phyloP scores from a whole-genome alignment of 2,329 filamentous ascomycete species.

The Alternaria arbusti region DNA sequence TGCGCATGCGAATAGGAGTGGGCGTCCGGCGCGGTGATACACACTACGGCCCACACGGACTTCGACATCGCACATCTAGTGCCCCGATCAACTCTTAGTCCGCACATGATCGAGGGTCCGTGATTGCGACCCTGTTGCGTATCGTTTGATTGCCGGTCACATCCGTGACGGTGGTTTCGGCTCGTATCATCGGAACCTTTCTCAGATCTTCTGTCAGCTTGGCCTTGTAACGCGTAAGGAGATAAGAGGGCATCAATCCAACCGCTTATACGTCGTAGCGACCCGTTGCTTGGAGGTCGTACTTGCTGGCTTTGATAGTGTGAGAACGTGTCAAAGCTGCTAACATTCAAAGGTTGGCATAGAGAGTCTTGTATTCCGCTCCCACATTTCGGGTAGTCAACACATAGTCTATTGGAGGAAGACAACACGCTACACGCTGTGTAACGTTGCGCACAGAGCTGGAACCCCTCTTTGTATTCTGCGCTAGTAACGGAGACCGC shows the following conservation, averaged over 20 bases:
- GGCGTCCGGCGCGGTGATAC: not conserved
- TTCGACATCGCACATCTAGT: not conserved
- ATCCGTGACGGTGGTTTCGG: not conserved
- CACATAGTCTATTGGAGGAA: not conserved
- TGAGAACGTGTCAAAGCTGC: not conserved
- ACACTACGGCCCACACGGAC: not conserved
- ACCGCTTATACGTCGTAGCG: not conserved
- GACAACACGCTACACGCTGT: not conserved
- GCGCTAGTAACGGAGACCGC: not conserved
- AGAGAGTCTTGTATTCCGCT: not conserved
- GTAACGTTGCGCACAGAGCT: not conserved
- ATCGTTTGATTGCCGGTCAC: not conserved
- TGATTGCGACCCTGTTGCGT: not conserved
- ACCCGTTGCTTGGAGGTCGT: not conserved
- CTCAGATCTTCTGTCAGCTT: not conserved
- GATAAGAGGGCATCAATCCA: not conserved
- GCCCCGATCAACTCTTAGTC: not conserved
- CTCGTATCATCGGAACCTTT: not conserved
- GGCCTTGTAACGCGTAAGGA: not conserved
- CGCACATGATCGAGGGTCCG: not conserved
- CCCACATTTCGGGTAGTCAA: not conserved
- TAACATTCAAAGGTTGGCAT: not conserved
- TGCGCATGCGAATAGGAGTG: not conserved
- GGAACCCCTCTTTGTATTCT: not conserved
- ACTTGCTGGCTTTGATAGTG: not conserved